Base-by-base conservation (phyloP, 1,284 basidiomycete species). In the Volvariella volvacea region DNA sequence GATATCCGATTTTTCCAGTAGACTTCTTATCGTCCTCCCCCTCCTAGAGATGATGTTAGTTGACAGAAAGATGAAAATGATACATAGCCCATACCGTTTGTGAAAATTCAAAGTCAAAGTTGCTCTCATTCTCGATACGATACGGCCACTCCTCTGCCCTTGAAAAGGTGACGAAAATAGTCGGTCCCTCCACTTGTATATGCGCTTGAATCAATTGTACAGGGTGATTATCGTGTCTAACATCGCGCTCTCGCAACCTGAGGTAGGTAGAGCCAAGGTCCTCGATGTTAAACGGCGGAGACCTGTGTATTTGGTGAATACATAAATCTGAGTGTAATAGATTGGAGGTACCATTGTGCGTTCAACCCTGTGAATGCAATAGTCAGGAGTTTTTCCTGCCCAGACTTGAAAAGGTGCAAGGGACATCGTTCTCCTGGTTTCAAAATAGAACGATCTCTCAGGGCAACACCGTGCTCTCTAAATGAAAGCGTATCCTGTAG, bases 211-310 rank as follows among this genome's bases (percentile, higher is more conserved):
- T 67, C 33, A 98, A 70, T 44, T 81, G 79, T 19, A 74, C 67
- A 7, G 66, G 60, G 28, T 63, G 62, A 7, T 65, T 57, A 15
- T 59, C 64, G 17, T 38, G 41, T 10, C 33, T 22, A 7, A 63
- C 67, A 37, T 58, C 68, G 28, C 63, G 63, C 31, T 55, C 66
- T 28, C 58, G 66, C 22, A 94, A 64, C 12, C 91, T 83, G 53
- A 98, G 74, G 59, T 95, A 78, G 1, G 92, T 82, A 12, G 74
- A 71, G 20, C 95, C 95, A 50, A 99, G 89, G 55, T 97, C 90
- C 55, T 92, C 83, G 43, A 98, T 79, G 61, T 90, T 93, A 68
- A 98, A 86, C 0, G 94, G 90, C 1, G 94, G 71, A 2, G 92
- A 94, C 92, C 92, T 94, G 48, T 1, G 25, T 39, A 39, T 21